Conservation (phyloP, 345 rosid genomes). For the Sonneratia caseolaris region DNA sequence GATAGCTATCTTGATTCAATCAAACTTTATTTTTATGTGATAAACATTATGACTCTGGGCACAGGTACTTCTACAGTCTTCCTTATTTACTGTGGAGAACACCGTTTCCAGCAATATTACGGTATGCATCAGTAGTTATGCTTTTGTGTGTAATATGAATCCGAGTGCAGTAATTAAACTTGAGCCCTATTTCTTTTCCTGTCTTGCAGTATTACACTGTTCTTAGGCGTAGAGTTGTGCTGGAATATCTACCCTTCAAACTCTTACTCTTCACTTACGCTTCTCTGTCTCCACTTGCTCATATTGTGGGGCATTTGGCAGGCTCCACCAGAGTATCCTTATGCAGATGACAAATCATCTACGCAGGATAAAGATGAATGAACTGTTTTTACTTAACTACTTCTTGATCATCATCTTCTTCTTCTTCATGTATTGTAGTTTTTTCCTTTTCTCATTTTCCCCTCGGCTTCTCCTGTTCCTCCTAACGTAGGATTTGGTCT, state of each 20-base stretch:
- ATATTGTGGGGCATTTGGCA: slow-evolving; percentile 67
- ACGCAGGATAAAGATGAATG: slow-evolving; percentile 20
- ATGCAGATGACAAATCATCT: slow-evolving; percentile 9
- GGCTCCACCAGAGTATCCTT: slow-evolving; percentile 50
- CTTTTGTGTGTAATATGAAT: background rate
- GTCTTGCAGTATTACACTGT: slow-evolving; percentile 47
- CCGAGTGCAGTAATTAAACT: background rate
- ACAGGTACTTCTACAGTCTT: slow-evolving; percentile 83
- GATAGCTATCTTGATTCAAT: background rate
- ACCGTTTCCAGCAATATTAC: slow-evolving; percentile 48
- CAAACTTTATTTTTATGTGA: background rate
- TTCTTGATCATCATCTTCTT: background rate
- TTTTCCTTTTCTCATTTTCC: background rate
- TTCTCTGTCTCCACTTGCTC: slow-evolving; percentile 47
- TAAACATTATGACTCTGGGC: slow-evolving; percentile 4
- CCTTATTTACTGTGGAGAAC: slow-evolving; percentile 83
- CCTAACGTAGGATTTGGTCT: too few species aligned
- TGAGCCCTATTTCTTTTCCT: background rate
- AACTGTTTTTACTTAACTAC: background rate
- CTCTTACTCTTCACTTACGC: slow-evolving; percentile 51
- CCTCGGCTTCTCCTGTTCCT: background rate
- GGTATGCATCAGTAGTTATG: slow-evolving; percentile 26
- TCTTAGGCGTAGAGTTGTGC: slow-evolving; percentile 64
- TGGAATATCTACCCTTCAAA: slow-evolving; percentile 92
- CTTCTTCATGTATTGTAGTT: background rate